These are phyloP conservation scores for Pichia sp. DNA, from an alignment of 1,139 yeast species.

Conservation along the genomic window DNA sequence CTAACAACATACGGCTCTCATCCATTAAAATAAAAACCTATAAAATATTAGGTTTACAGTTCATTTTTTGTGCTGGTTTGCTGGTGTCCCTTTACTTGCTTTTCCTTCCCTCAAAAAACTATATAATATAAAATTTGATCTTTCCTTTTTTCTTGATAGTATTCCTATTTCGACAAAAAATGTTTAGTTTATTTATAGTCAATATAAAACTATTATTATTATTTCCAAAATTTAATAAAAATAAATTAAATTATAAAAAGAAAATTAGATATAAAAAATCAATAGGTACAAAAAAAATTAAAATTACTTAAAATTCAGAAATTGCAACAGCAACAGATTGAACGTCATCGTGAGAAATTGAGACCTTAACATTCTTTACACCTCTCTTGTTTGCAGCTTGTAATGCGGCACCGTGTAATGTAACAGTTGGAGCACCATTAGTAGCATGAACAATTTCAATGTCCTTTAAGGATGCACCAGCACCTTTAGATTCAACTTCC, in stretches of 20 bases:
- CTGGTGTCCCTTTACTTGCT: no score
- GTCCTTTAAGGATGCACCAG: constrained; percentile 87
- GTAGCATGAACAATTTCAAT: constrained; percentile 77
- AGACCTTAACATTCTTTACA: constrained; percentile 67
- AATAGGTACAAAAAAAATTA: neutral
- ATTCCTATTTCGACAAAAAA: no score
- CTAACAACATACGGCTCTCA: no score
- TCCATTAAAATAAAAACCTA: no score
- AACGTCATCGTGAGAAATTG: constrained; percentile 92
- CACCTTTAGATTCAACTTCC: constrained; percentile 86
- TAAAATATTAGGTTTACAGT: no score
- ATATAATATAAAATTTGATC: no score
- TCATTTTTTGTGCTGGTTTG: no score
- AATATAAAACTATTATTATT: no score
- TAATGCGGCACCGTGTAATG: constrained; percentile 69
- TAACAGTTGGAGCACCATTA: constrained; percentile 80
- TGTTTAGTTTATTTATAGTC: no score
- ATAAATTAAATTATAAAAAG: neutral
- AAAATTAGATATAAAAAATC: neutral
- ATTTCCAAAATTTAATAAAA: no score
- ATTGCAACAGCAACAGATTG: constrained; percentile 98
- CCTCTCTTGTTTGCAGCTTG: constrained; percentile 66
- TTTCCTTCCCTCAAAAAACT: no score
- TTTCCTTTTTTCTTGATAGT: no score
- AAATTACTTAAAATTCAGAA: constrained; percentile 45